A percentile compares a stretch with the other conserved stretches of the same genome.
These are phyloP conservation scores for Stephania yunnanensis DNA, from an alignment of 164 flowering plant species.

Conservation along the genomic window DNA sequence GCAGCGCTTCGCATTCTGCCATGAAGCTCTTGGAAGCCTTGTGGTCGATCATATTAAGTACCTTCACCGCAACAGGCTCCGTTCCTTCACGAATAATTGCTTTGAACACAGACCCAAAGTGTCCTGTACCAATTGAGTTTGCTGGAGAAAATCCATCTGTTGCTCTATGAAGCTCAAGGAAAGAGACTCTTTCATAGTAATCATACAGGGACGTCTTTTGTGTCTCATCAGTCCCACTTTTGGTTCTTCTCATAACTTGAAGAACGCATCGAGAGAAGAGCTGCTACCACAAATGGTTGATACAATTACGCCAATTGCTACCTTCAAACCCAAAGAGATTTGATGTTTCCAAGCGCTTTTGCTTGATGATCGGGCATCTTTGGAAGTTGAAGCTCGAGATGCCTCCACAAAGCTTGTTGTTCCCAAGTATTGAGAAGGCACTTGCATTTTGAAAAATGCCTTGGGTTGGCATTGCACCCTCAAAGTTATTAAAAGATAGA, in stretches of 20 bases:
- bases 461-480: not conserved
- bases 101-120: too few species aligned
- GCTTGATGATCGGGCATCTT: not conserved
- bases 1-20: slow-evolving; percentile 12
- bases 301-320: not conserved
- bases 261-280: not conserved
- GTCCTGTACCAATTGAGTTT: too few species aligned
- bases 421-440: too few species aligned
- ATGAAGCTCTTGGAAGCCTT: slow-evolving; percentile 13
- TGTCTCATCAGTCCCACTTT: too few species aligned
- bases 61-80: slow-evolving; percentile 19
- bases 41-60: not conserved
- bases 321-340: not conserved
- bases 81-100: too few species aligned
- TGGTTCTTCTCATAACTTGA: not conserved
- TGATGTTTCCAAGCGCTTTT: not conserved
- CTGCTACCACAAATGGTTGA: not conserved
- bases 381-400: slow-evolving; percentile 1
- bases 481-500: slow-evolving; percentile 8
- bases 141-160: too few species aligned
- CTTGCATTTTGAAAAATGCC: too few species aligned
- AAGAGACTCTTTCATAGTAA: too few species aligned
- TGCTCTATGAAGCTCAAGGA: too few species aligned
- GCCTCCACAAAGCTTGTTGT: too few species aligned
- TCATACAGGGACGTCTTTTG: too few species aligned